A percentile compares a stretch with the other conserved stretches of the same genome.
Evolutionary conservation across 768 basidiomycete genomes (phyloP).

Genomic region (Tulasnella sp.): DNA sequence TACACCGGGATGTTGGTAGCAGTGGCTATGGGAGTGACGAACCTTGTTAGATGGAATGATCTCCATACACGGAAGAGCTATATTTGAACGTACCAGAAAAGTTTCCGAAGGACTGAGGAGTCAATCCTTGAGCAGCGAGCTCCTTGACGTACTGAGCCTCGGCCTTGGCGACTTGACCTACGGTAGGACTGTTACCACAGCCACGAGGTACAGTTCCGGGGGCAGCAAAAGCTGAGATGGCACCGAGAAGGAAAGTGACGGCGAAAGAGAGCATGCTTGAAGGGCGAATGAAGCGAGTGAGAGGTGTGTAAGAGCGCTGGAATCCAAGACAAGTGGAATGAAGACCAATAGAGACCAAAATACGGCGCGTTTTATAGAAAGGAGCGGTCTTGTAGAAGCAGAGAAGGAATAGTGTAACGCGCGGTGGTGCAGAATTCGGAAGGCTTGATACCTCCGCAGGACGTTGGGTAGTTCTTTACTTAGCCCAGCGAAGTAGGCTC

Average conservation of each 20-base stretch:
- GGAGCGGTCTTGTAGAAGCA: not conserved
- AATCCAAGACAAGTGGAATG: not conserved
- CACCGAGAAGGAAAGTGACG: conserved; percentile 8
- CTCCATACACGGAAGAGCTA: too few relatives aligned
- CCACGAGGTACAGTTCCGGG: not conserved
- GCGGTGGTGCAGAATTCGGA: not conserved
- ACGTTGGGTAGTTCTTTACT: not conserved
- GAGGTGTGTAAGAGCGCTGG: not conserved
- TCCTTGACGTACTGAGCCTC: conserved; percentile 9
- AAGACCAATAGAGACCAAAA: not conserved
- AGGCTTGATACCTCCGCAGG: not conserved
- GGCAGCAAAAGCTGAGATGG: conserved; percentile 4
- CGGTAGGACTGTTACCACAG: not conserved
- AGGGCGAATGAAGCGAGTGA: not conserved
- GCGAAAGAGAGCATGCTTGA: not conserved
- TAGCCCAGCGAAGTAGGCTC: not conserved
- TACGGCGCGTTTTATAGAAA: not conserved
- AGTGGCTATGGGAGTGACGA: too few relatives aligned
- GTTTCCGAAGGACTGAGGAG: not conserved
- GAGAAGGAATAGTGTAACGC: not conserved
- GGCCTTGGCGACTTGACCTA: conserved; percentile 6
- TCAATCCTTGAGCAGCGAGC: not conserved
- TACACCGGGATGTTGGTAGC: too few relatives aligned
- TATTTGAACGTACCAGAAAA: not conserved
- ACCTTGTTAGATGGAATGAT: too few relatives aligned